Percentiles rank a stretch among this genome's conserved stretches.
Conservation (phyloP, 352 stramenopile species). For the Albugo candida region DNA sequence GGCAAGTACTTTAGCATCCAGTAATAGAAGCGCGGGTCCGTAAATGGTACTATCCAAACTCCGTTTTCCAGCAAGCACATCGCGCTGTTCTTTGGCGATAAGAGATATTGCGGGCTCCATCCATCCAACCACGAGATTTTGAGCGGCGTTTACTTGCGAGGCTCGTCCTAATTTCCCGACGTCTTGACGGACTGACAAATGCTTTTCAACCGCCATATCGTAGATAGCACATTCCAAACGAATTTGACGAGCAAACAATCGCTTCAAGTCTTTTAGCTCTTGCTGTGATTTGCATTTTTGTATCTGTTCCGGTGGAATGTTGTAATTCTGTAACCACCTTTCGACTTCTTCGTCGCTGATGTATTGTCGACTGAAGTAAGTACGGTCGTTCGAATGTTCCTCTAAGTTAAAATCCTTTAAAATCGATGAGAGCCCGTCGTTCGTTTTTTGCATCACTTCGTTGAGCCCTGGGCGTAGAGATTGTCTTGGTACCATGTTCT, state of each 20-base stretch:
- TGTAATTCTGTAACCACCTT: slow-evolving; percentile 40
- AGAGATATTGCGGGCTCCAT: slow-evolving; percentile 19
- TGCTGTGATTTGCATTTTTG: slow-evolving; percentile 23
- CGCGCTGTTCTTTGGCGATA: slow-evolving; percentile 27
- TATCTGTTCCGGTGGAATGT: slow-evolving; percentile 27
- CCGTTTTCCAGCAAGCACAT: slow-evolving; percentile 20
- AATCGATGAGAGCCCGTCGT: slow-evolving; percentile 8
- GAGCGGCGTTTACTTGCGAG: slow-evolving; percentile 32
- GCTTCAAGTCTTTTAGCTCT: slow-evolving; percentile 32
- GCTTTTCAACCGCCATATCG: slow-evolving; percentile 61
- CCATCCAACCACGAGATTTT: slow-evolving; percentile 44
- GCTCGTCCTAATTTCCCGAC: slow-evolving; percentile 23
- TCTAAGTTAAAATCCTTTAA: slow-evolving; percentile 7
- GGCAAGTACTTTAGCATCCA: slow-evolving; percentile 30
- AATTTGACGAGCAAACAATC: slow-evolving; percentile 52
- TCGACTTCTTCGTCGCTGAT: slow-evolving; percentile 59
- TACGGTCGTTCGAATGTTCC: background rate
- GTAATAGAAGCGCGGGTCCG: slow-evolving; percentile 35
- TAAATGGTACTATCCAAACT: slow-evolving; percentile 59
- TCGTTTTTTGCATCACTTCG: slow-evolving; percentile 4
- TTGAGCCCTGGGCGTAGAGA: slow-evolving; percentile 18
- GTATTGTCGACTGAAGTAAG: slow-evolving; percentile 10
- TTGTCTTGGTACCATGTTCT: slow-evolving; percentile 23
- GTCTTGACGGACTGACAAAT: slow-evolving; percentile 22
- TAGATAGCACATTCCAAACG: slow-evolving; percentile 62